phyloP scores from a whole-genome alignment of 2,329 filamentous ascomycete species.

The Fusarium dimerum region DNA sequence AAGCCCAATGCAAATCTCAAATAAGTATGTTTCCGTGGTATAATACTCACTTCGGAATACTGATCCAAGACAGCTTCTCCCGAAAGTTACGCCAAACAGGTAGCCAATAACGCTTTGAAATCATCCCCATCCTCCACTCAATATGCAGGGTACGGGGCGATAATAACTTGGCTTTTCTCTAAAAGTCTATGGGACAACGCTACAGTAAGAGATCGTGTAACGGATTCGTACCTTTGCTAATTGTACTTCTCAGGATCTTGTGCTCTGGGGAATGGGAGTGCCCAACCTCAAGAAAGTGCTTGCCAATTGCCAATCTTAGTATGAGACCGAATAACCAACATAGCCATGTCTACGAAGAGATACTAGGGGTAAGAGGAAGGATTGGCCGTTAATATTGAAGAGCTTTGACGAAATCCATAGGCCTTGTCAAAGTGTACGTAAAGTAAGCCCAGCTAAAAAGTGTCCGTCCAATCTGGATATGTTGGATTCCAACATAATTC shows the following conservation, averaged over 20 bases:
- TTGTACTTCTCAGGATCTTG: slow-evolving; percentile 10
- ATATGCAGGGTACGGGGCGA: slow-evolving; percentile 15
- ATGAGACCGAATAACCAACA: background rate
- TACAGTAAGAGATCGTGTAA: background rate
- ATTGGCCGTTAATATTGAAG: too few species aligned
- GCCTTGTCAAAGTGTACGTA: too few species aligned
- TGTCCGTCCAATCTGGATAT: too few species aligned
- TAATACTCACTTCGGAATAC: background rate
- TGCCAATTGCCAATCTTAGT: background rate
- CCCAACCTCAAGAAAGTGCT: slow-evolving; percentile 17
- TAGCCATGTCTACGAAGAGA: background rate
- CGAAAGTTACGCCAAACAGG: slow-evolving; percentile 17
- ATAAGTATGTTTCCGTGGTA: slow-evolving; percentile 7
- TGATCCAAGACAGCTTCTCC: slow-evolving; percentile 17
- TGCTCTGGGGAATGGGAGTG: slow-evolving; percentile 10
- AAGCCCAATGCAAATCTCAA: slow-evolving; percentile 8
- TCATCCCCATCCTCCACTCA: slow-evolving; percentile 5
- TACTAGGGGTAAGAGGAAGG: background rate
- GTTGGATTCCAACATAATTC: too few species aligned
- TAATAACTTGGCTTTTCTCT: slow-evolving; percentile 16
- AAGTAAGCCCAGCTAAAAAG: too few species aligned
- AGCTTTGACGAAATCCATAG: too few species aligned
- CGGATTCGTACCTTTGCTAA: background rate
- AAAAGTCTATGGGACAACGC: slow-evolving; percentile 18
- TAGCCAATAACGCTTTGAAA: slow-evolving; percentile 19